Percentiles rank a stretch among this genome's conserved stretches.
phyloP scores from a whole-genome alignment of 306 rosid genomes.

The Acacia melanoxylon region DNA sequence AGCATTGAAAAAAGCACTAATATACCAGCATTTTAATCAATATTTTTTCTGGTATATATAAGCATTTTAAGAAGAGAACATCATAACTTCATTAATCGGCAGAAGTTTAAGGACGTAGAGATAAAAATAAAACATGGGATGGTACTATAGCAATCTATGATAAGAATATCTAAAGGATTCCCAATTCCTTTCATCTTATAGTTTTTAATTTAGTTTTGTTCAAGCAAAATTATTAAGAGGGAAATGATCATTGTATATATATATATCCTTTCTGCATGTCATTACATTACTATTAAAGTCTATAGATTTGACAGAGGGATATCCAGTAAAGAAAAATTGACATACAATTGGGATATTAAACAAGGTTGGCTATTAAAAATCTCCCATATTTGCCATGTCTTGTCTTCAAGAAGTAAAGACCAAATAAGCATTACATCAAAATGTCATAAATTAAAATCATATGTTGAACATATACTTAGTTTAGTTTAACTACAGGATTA shows the following conservation, averaged over 20 bases:
- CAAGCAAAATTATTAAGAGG: neutral
- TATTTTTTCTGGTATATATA: neutral
- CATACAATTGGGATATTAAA: neutral
- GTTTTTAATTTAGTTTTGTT: neutral
- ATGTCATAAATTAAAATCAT: neutral
- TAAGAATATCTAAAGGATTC: neutral
- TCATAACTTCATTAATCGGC: neutral
- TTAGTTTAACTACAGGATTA: conserved; percentile 4
- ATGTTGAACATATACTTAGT: neutral
- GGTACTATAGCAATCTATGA: neutral
- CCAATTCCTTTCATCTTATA: neutral
- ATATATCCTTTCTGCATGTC: neutral
- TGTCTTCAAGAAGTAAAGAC: conserved; percentile 17
- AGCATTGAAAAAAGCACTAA: neutral
- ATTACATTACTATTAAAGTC: neutral
- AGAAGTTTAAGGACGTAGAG: neutral
- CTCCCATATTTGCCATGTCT: neutral
- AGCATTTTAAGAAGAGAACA: conserved; percentile 8
- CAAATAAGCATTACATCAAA: conserved; percentile 10
- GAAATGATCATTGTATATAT: neutral
- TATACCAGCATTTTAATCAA: conserved; percentile 15
- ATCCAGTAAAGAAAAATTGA: neutral
- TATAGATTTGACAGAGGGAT: neutral
- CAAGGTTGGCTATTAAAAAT: neutral
- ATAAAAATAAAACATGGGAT: too few species aligned